Conservation (phyloP, 805 yeast genomes). For the Wickerhamiella lipophila region DNA sequence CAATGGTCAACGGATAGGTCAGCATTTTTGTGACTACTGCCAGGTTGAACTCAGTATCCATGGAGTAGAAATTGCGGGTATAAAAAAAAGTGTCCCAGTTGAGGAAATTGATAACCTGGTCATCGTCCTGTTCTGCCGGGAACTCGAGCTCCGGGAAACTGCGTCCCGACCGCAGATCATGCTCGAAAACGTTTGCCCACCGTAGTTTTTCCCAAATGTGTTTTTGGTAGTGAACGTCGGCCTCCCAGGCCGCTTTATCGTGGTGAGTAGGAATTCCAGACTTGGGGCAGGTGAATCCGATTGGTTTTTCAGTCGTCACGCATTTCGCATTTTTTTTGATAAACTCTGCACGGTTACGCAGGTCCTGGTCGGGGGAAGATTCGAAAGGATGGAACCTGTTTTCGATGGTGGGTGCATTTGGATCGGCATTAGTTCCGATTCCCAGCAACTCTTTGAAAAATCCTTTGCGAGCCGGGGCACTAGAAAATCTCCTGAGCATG, state of each 20-base stretch:
- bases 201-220: conserved; percentile 61
- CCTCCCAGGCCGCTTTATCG: conserved; percentile 76
- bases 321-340: conserved; percentile 80
- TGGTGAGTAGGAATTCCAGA: conserved; percentile 97
- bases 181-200: conserved; percentile 85
- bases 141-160: conserved; percentile 92
- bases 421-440: conserved; percentile 16
- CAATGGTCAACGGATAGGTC: conserved; percentile 85
- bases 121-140: conserved; percentile 67
- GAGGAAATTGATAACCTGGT: conserved; percentile 57
- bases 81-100: conserved; percentile 91
- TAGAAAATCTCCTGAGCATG: conserved; percentile 10
- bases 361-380: conserved; percentile 74
- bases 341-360: conserved; percentile 82
- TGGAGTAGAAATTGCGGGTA: conserved; percentile 82
- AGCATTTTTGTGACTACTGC: conserved; percentile 92
- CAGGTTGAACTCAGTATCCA: conserved; percentile 93
- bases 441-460: conserved; percentile 21
- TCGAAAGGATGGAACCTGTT: conserved; percentile 84
- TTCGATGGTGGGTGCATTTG: conserved; percentile 43
- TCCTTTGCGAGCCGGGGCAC: conserved; percentile 14
- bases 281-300: conserved; percentile 76
- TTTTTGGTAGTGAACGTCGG: conserved; percentile 50
- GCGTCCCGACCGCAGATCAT: conserved; percentile 87
- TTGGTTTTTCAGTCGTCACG: conserved; percentile 74